These are phyloP conservation scores for Candida wancherniae DNA, from an alignment of 805 yeast genomes.

Conservation along the genomic window DNA sequence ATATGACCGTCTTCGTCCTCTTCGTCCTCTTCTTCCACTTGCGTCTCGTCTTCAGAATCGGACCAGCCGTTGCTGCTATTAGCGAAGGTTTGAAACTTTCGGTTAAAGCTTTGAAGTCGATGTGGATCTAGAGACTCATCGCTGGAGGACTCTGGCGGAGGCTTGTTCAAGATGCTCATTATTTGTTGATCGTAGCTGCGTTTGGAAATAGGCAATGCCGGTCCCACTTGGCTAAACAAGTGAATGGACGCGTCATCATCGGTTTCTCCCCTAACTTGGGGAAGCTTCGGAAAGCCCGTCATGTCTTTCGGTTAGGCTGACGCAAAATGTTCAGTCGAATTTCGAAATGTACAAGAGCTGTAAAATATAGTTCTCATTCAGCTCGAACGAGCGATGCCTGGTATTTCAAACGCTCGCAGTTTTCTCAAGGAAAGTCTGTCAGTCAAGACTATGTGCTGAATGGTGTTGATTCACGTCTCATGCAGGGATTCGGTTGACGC, in stretches of 20 bases:
- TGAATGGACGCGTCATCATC: slow-evolving; percentile 42
- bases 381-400: no score
- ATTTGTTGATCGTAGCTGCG: slow-evolving; percentile 12
- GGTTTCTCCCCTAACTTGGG: slow-evolving; percentile 33
- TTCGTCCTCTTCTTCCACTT: slow-evolving; percentile 9
- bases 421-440: no score
- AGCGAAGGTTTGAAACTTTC: slow-evolving; percentile 14
- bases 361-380: no score
- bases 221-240: slow-evolving; percentile 33
- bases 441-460: no score
- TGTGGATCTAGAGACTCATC: slow-evolving; percentile 5
- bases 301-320: slow-evolving; percentile 1
- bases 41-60: slow-evolving; percentile 8
- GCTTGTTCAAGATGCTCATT: slow-evolving; percentile 7
- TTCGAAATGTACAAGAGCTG: no score
- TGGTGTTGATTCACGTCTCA: no score
- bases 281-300: slow-evolving; percentile 32
- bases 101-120: slow-evolving; percentile 12
- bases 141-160: slow-evolving; percentile 1
- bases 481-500: no score
- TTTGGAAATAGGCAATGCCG: slow-evolving; percentile 29
- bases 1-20: no score
- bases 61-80: no score
- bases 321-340: no score
- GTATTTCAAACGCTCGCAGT: no score